Percentiles rank a stretch among this genome's conserved stretches.
Conservation (phyloP, 345 rosid species). For the Populus simonii region DNA sequence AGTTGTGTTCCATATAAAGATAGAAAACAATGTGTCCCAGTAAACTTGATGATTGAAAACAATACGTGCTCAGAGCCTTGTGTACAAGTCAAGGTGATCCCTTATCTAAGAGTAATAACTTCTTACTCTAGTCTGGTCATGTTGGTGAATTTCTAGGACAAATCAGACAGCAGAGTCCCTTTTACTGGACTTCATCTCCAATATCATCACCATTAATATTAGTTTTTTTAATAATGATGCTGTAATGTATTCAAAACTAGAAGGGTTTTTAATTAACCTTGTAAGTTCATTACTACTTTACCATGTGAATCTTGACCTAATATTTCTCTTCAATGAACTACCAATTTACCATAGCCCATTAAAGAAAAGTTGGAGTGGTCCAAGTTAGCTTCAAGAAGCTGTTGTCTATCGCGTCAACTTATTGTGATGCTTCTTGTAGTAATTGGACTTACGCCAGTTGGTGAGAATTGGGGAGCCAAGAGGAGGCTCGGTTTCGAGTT, state of each 20-base stretch:
- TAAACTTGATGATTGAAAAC: too few species aligned
- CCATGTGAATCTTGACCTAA: background rate
- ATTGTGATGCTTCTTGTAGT: background rate
- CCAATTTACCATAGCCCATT: background rate
- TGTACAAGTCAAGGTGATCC: background rate
- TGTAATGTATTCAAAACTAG: too few species aligned
- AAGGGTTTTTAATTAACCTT: background rate
- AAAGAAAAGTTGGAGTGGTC: background rate
- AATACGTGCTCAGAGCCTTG: background rate
- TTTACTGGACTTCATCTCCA: background rate
- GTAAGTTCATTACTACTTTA: background rate
- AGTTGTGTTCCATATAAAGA: background rate
- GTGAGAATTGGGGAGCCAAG: background rate
- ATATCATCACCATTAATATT: background rate
- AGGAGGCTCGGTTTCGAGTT: background rate
- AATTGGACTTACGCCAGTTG: background rate
- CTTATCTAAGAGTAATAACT: too few species aligned
- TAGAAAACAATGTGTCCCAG: background rate
- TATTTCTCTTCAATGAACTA: background rate
- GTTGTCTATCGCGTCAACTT: background rate
- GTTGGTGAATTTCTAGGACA: background rate
- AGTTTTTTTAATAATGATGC: background rate
- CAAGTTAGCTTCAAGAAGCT: background rate
- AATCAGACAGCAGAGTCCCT: background rate
- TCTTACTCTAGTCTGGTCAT: too few species aligned